Evolutionary conservation across 441 rosid genomes (phyloP).

Genomic region (Brassica hybrid): DNA sequence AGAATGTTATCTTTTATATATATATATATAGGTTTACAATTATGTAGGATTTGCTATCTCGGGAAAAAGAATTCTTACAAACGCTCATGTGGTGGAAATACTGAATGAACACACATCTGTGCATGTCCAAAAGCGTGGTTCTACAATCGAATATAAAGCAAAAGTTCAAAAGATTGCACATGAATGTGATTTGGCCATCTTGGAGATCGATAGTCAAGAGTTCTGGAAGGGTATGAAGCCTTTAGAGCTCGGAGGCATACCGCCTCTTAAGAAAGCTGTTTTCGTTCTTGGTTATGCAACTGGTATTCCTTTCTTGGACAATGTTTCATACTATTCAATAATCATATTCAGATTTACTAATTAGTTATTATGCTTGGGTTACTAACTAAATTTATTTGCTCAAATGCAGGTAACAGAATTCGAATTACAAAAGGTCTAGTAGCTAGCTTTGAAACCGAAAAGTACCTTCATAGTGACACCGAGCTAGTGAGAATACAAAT

Average conservation of each 20-base stretch:
- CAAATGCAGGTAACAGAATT: neutral
- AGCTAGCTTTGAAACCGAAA: neutral
- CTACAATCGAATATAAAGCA: neutral
- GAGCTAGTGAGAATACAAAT: neutral
- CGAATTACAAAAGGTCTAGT: neutral
- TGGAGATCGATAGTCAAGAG: neutral
- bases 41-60: neutral
- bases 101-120: neutral
- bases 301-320: neutral
- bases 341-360: too few species aligned
- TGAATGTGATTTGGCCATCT: conserved; percentile 9
- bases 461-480: neutral
- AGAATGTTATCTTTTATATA: neutral
- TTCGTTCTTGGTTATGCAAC: neutral
- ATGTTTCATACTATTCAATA: neutral
- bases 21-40: neutral
- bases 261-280: neutral
- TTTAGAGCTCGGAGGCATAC: neutral
- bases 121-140: neutral
- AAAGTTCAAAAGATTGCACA: neutral
- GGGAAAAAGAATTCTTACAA: neutral
- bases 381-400: neutral
- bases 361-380: too few species aligned
- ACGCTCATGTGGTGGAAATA: conserved; percentile 4
- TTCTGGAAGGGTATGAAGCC: neutral